Percentiles rank a stretch among this genome's conserved stretches.
phyloP scores from a whole-genome alignment of 805 yeast genomes.

The Jamesozyma piceae region DNA sequence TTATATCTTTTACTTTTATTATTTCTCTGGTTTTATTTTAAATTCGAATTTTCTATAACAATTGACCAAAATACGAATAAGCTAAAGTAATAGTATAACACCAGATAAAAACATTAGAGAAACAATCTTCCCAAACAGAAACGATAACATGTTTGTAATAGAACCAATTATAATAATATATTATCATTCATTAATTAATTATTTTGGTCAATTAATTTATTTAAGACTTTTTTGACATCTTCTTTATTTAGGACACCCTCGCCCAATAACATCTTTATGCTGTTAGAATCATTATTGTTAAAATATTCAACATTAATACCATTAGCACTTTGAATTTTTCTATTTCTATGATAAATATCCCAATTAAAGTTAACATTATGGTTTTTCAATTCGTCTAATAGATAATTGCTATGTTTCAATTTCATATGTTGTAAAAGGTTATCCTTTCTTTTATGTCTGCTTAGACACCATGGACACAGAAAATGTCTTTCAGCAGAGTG shows the following conservation, averaged over 20 bases:
- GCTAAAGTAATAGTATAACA: too few relatives aligned
- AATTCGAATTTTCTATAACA: background rate
- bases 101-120: too few relatives aligned
- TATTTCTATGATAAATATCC: slow-evolving; percentile 1
- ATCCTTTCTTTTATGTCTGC: slow-evolving; percentile 29
- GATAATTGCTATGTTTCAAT: slow-evolving; percentile 23
- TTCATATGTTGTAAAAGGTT: slow-evolving; percentile 29
- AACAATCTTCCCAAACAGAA: too few relatives aligned
- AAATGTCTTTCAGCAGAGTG: slow-evolving; percentile 27
- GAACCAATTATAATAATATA: too few relatives aligned
- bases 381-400: slow-evolving; percentile 15
- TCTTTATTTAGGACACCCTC: slow-evolving; percentile 24
- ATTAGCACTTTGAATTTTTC: background rate
- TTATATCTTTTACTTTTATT: background rate
- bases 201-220: slow-evolving; percentile 12
- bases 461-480: slow-evolving; percentile 28
- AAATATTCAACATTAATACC: background rate
- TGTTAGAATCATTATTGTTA: background rate
- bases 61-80: too few relatives aligned
- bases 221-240: slow-evolving; percentile 23
- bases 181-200: slow-evolving; percentile 3
- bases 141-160: too few relatives aligned
- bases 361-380: slow-evolving; percentile 6
- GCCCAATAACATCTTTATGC: slow-evolving; percentile 15
- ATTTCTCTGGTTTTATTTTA: background rate